Evolutionary conservation across 306 rosid species (phyloP).

Genomic region (Purshia tridentata): DNA sequence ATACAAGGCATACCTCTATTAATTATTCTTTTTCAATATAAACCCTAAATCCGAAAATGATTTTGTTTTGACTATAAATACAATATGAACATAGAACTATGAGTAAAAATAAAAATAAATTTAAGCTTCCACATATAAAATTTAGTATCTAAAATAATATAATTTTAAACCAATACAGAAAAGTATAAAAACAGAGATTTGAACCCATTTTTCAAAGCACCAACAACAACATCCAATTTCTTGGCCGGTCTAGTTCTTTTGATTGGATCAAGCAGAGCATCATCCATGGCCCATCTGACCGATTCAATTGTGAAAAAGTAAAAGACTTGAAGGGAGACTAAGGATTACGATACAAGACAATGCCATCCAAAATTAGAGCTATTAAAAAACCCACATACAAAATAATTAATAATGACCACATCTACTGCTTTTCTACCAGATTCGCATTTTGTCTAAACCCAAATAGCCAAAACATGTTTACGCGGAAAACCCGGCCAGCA

Average conservation of each 20-base stretch:
- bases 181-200: too few relatives aligned
- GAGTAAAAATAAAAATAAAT: too few relatives aligned
- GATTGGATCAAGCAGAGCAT: background rate
- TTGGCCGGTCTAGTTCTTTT: background rate
- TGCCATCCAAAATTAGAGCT: background rate
- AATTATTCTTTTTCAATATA: too few relatives aligned
- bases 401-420: background rate
- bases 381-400: background rate
- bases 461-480: slow-evolving; percentile 10
- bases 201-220: too few relatives aligned
- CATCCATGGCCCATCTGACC: background rate
- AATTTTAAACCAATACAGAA: background rate
- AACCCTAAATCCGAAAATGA: too few relatives aligned
- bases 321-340: background rate
- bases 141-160: too few relatives aligned
- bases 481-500: slow-evolving; percentile 4
- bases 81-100: too few relatives aligned
- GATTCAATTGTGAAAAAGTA: background rate
- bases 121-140: too few relatives aligned
- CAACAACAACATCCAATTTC: background rate
- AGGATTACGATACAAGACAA: background rate
- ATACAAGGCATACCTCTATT: too few relatives aligned
- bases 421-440: background rate
- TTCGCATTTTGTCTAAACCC: background rate
- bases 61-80: too few relatives aligned